A percentile compares a stretch with the other conserved stretches of the same genome.
phyloP scores from a whole-genome alignment of 2,329 filamentous ascomycete species.

The Teratosphaeria destructans region DNA sequence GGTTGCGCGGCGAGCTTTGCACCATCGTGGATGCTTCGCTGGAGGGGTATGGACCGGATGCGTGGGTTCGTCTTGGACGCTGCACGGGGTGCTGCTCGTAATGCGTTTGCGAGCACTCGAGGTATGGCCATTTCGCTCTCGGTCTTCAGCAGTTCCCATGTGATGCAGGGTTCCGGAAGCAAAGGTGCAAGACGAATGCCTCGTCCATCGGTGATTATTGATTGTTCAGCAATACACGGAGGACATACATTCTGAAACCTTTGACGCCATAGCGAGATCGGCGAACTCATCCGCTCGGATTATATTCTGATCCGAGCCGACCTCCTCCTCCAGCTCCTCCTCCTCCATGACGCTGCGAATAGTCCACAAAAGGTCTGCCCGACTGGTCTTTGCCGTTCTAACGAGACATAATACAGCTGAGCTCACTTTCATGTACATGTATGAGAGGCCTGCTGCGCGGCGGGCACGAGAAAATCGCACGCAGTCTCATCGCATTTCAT shows the following conservation, averaged over 20 bases:
- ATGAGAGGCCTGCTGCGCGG: neutral
- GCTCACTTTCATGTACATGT: neutral
- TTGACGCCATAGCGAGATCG: neutral
- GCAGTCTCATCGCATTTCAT: neutral
- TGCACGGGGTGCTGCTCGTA: neutral
- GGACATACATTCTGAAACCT: neutral
- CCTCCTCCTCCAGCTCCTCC: neutral
- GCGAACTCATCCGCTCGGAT: neutral
- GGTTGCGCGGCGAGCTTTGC: neutral
- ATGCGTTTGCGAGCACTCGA: neutral
- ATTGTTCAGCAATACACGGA: neutral
- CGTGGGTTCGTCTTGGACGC: neutral
- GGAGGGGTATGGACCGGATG: neutral
- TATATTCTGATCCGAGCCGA: neutral
- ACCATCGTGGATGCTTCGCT: neutral
- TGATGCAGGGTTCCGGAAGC: neutral
- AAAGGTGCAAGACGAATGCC: neutral
- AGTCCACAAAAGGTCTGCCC: no score
- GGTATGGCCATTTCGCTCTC: neutral
- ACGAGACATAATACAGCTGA: no score
- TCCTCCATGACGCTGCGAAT: no score
- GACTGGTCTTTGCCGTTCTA: no score
- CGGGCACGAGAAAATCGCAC: neutral
- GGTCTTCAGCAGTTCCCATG: neutral
- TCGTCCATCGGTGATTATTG: neutral